These are phyloP conservation scores for Cutaneotrichosporon curvatum DNA, from an alignment of 1,284 basidiomycete species.

Conservation along the genomic window DNA sequence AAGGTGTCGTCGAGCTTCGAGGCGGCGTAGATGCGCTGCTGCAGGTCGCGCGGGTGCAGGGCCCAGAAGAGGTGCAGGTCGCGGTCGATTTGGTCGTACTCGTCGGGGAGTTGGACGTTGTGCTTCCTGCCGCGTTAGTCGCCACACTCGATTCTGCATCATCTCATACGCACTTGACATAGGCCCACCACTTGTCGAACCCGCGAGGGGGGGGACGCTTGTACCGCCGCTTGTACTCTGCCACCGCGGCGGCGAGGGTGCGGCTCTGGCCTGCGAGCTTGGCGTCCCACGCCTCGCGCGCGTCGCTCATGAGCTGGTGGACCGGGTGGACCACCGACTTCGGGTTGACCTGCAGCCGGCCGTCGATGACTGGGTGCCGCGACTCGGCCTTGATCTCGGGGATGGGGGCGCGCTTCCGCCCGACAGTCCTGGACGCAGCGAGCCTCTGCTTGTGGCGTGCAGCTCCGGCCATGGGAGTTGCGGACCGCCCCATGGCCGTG, in stretches of 20 bases:
- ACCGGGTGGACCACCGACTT: slow-evolving; percentile 49
- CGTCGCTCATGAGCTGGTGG: slow-evolving; percentile 51
- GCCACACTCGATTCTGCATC: not conserved
- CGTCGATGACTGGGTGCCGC: slow-evolving; percentile 20
- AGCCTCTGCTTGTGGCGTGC: not conserved
- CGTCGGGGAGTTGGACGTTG: slow-evolving; percentile 48
- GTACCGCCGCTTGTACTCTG: slow-evolving; percentile 51
- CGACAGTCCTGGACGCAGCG: not conserved
- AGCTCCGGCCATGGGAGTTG: not conserved
- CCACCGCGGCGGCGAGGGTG: slow-evolving; percentile 52
- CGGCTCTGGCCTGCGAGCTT: slow-evolving; percentile 53
- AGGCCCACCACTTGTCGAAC: slow-evolving; percentile 57
- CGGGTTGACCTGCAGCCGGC: slow-evolving; percentile 25
- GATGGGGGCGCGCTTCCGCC: not conserved
- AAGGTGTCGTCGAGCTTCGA: slow-evolving; percentile 15
- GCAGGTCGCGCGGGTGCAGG: slow-evolving; percentile 55
- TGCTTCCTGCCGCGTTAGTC: slow-evolving; percentile 38
- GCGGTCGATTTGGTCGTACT: slow-evolving; percentile 42
- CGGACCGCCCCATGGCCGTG: not conserved
- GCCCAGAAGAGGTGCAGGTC: slow-evolving; percentile 37
- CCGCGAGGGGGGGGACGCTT: slow-evolving; percentile 50
- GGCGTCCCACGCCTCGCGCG: slow-evolving; percentile 50
- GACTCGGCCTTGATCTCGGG: not conserved
- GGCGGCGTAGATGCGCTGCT: slow-evolving; percentile 51
- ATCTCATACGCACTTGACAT: slow-evolving; percentile 49